Conservation (phyloP, 805 yeast genomes). For the Zygosaccharomyces gambellarensis region DNA sequence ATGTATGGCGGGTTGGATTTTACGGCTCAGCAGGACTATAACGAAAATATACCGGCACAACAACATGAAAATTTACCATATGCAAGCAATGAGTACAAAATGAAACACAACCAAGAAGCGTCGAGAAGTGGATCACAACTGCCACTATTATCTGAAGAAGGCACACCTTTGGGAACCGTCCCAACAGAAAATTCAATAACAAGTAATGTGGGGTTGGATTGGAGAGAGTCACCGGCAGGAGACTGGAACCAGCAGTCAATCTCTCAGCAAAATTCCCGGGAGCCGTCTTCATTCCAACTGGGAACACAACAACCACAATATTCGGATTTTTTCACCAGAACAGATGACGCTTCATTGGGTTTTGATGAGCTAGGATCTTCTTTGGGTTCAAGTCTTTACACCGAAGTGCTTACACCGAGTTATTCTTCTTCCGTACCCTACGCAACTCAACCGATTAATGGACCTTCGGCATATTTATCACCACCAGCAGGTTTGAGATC, state of each 20-base stretch:
- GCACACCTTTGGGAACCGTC: not conserved
- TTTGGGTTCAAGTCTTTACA: constrained; percentile 27
- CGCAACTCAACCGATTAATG: constrained; percentile 23
- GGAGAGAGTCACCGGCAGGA: not conserved
- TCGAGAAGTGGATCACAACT: constrained; percentile 1
- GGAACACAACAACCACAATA: not conserved
- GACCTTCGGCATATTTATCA: constrained; percentile 17
- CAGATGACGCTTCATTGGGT: constrained; percentile 21
- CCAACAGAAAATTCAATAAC: not conserved
- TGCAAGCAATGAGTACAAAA: constrained; percentile 8
- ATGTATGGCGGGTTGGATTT: not conserved
- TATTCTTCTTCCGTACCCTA: constrained; percentile 27
- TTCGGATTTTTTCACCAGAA: constrained; percentile 18
- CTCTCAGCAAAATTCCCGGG: not conserved
- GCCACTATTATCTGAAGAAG: not conserved
- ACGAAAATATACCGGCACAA: constrained; percentile 20
- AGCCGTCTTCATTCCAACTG: not conserved
- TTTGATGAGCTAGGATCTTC: constrained; percentile 32
- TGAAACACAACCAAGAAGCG: not conserved
- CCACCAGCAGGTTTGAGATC: constrained; percentile 24
- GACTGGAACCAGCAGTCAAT: not conserved
- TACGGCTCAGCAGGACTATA: constrained; percentile 6
- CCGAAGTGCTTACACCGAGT: constrained; percentile 25
- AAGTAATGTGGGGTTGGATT: not conserved
- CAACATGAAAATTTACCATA: constrained; percentile 24